Conservation (phyloP, 139 green algal species). For the Chlorella sp. region DNA sequence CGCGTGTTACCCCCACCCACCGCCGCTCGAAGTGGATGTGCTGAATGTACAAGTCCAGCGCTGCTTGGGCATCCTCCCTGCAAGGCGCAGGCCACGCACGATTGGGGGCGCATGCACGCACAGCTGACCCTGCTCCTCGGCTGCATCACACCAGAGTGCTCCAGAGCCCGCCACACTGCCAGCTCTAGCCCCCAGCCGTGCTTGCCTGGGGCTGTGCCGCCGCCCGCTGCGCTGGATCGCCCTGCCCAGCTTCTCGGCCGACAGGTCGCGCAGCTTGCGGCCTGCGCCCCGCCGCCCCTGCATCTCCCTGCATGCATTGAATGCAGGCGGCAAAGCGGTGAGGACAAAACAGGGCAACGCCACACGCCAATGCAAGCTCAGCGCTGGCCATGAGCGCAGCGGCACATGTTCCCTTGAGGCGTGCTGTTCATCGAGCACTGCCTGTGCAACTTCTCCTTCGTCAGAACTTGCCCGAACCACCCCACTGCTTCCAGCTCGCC, state of each 20-base stretch:
- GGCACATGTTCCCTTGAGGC: too few relatives aligned
- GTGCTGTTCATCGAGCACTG: too few relatives aligned
- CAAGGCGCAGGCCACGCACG: background rate
- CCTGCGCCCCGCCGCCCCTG: conserved; percentile 38
- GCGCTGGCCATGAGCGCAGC: too few relatives aligned
- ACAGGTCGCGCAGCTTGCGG: conserved; percentile 25
- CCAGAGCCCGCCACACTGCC: background rate
- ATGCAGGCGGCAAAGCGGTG: background rate
- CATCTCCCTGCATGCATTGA: conserved; percentile 31
- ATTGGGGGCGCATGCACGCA: too few relatives aligned
- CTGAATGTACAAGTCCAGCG: conserved; percentile 49
- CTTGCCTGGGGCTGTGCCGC: conserved; percentile 33
- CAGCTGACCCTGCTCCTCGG: too few relatives aligned
- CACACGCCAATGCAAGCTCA: too few relatives aligned
- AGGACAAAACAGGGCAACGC: background rate
- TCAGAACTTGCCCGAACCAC: too few relatives aligned
- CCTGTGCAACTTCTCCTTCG: too few relatives aligned
- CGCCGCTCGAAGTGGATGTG: conserved; percentile 35
- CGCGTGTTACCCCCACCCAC: background rate
- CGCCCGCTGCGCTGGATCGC: conserved; percentile 28
- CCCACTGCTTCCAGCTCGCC: too few relatives aligned
- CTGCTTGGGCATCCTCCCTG: conserved; percentile 46
- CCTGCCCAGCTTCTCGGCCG: conserved; percentile 30
- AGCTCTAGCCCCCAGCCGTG: background rate
- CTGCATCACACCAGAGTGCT: too few relatives aligned